These are phyloP conservation scores for Apiospora phragmitis DNA, from an alignment of 2,329 filamentous ascomycete genomes.

Conservation along the genomic window DNA sequence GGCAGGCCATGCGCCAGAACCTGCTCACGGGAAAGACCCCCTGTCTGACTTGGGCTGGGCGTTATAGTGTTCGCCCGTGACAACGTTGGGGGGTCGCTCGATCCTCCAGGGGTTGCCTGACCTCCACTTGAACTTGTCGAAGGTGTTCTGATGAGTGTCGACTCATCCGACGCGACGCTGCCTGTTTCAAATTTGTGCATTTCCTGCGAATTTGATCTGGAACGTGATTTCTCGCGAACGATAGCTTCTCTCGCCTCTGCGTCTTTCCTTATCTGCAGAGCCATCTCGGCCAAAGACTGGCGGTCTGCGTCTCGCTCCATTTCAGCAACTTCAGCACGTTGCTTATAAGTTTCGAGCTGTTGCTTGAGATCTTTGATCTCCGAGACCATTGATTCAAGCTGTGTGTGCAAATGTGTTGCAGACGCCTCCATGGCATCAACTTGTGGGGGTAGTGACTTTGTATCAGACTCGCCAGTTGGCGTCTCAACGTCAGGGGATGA, in stretches of 20 bases:
- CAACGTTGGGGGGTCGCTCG: slow-evolving; percentile 42
- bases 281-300: slow-evolving; percentile 82
- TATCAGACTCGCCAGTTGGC: slow-evolving; percentile 21
- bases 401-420: slow-evolving; percentile 58
- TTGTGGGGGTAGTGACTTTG: slow-evolving; percentile 21
- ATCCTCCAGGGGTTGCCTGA: slow-evolving; percentile 26
- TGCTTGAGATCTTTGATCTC: slow-evolving; percentile 82
- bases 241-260: slow-evolving; percentile 52
- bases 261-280: slow-evolving; percentile 74
- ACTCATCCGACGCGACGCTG: slow-evolving; percentile 20
- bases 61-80: slow-evolving; percentile 53
- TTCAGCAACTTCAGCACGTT: slow-evolving; percentile 79
- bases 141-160: slow-evolving; percentile 18
- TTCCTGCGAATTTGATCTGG: slow-evolving; percentile 36
- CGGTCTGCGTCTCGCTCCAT: slow-evolving; percentile 70
- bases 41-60: slow-evolving; percentile 41
- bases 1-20: slow-evolving; percentile 61
- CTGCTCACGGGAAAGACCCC: slow-evolving; percentile 42
- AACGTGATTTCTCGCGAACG: slow-evolving; percentile 41
- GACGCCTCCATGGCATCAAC: slow-evolving; percentile 39
- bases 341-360: slow-evolving; percentile 76
- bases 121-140: slow-evolving; percentile 27
- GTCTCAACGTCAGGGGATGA: slow-evolving; percentile 22
- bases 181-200: slow-evolving; percentile 22
- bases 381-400: slow-evolving; percentile 72